These are phyloP conservation scores for Cutaneotrichosporon cyanovorans DNA, from an alignment of 1,284 basidiomycete species.

Conservation along the genomic window DNA sequence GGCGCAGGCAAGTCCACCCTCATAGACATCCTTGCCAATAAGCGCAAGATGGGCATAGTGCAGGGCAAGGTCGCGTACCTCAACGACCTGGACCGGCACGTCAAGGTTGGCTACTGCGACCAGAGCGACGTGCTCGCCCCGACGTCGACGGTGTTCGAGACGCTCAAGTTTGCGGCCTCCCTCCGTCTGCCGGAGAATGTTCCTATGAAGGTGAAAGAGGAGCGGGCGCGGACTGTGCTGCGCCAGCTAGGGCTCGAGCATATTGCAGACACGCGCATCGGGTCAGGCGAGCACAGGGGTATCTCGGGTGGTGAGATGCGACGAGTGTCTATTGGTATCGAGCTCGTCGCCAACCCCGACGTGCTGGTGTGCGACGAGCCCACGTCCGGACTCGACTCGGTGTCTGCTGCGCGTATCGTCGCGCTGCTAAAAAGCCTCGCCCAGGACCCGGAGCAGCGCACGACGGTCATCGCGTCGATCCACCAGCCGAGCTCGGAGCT, in stretches of 20 bases:
- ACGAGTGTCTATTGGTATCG: constrained; percentile 62
- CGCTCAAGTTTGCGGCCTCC: constrained; percentile 72
- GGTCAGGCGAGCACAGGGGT: constrained; percentile 56
- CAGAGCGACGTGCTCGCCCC: constrained; percentile 71
- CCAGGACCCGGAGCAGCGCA: constrained; percentile 59
- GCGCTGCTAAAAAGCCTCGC: constrained; percentile 66
- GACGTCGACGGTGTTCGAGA: constrained; percentile 72
- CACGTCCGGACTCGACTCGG: constrained; percentile 68
- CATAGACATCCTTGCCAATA: constrained; percentile 74
- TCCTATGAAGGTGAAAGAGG: constrained; percentile 58
- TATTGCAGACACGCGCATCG: constrained; percentile 67
- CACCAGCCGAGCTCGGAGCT: constrained; percentile 78
- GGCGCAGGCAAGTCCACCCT: constrained; percentile 79
- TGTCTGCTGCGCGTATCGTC: constrained; percentile 72
- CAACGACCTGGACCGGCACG: constrained; percentile 16
- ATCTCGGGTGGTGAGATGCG: constrained; percentile 65
- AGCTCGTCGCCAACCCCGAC: constrained; percentile 57
- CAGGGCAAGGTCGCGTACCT: constrained; percentile 51
- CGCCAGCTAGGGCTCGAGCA: constrained; percentile 65
- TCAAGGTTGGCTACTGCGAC: constrained; percentile 67
- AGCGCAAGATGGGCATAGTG: constrained; percentile 56
- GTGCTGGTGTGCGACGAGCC: constrained; percentile 61
- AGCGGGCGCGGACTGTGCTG: constrained; percentile 61
- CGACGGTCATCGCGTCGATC: constrained; percentile 74
- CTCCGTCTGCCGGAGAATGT: constrained; percentile 73